Base-by-base conservation (phyloP, 345 rosid species). In the Eucalyptus regnans region DNA sequence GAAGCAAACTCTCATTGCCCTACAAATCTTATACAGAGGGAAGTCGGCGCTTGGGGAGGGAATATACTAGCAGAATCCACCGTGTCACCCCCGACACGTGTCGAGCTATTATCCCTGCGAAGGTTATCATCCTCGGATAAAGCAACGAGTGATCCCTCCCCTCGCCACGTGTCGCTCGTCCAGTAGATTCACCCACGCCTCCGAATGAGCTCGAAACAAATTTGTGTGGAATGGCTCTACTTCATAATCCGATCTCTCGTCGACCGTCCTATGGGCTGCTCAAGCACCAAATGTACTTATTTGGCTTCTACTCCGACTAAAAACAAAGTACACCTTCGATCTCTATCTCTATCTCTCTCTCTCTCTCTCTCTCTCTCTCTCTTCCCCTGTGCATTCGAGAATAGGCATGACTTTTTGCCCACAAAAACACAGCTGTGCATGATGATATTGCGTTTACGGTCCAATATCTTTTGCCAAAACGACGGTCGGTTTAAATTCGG, bases 81-180 rank as follows among this genome's bases (percentile, higher is more conserved):
- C 87, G 86, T 60, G 87, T 85, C 43, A 18, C 86, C 60, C 27
- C 13, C 16, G 17, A 80, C 92, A 93, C 95, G 96, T 94, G 97
- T 95, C 95, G 31, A 48, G 79, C 91, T 89, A 88, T 66, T 89
- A 93, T 90, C 98, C 95, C 83, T 56, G 81, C 86, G 90, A 90
- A 92, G 91, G 91, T 94, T 93, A 97, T 95, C 96, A 87, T 91
- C 91, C 94, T 91, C 14, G 94, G 98, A 95, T 95, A 94, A 91
- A 93, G 93, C 87, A 92, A 92, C 86, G 96, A 81, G 97, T 94
- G 99, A 94, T 91, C 58, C 50, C 90, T 88, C 91, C 90, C 88
- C 50, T 84, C 46, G 88, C 96, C 94, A 93, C 88, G 93, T 93
- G 92, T 93, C 91, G 89, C 46, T 90, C 76, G 56, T 88, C 90